Evolutionary conservation across 129 eudicot genomes (phyloP), one percentile per base, ranked within the genome.

Genomic region (Chrysanthemum lavandulifolium): DNA sequence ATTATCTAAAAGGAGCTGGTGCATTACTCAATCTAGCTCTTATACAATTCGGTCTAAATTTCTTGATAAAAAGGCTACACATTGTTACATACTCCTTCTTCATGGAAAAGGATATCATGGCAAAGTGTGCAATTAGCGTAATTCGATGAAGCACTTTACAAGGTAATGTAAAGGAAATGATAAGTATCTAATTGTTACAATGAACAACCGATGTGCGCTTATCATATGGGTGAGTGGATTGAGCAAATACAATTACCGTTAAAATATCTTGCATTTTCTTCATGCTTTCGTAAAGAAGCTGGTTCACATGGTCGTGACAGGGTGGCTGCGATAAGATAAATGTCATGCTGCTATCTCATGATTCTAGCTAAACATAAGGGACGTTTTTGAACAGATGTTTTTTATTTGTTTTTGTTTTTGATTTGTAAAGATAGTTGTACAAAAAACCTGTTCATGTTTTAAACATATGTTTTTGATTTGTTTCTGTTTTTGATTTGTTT

Each of bases 271-370:
- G 91, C 91, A 23, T 88, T 76, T 56, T 89, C 96, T 0, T 79
- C 96, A 21, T 89, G 91, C 69, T 89, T 89, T 79, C 89, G 96
- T 7, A 89, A 89, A 79, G 96, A 89, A 82, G 96, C 91, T 59
- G 96, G 96, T 29, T 76, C 91, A 56, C 91, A 89, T 78, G 96
- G 91, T 2, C 82, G 96, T 29, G 96, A 89, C 50, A 89, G n/a
- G n/a, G n/a, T n/a, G n/a, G n/a, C n/a, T n/a, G n/a, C n/a, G n/a
- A n/a, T n/a, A n/a, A n/a, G n/a, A n/a, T n/a, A n/a, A n/a, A n/a
- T n/a, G n/a, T n/a, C n/a, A n/a, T n/a, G n/a, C n/a, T n/a, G n/a
- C n/a, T n/a, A n/a, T n/a, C n/a, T n/a, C n/a, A n/a, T n/a, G n/a
- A n/a, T n/a, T n/a, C n/a, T n/a, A n/a, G n/a, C n/a, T n/a, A n/a